Conservation (phyloP, 2,329 filamentous ascomycete genomes). For the Anisogramma anomala region DNA sequence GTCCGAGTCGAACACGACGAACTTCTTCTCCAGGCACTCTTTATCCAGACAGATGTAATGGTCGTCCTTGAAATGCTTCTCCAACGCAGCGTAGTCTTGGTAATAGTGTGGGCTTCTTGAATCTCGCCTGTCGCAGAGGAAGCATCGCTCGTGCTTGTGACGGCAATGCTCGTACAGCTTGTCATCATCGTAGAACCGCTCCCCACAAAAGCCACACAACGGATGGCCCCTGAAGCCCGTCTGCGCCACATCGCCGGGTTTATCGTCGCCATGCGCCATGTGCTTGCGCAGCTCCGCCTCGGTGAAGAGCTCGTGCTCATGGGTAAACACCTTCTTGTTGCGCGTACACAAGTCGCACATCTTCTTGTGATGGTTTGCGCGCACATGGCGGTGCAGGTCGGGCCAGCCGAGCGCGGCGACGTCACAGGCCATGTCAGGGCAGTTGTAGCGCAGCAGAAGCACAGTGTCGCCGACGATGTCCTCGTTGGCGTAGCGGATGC, state of each 20-base stretch:
- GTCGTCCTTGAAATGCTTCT: constrained; percentile 75
- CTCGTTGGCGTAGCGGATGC: constrained; percentile 79
- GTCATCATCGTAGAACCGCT: constrained; percentile 91
- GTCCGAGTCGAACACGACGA: constrained; percentile 90
- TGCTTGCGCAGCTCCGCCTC: constrained; percentile 71
- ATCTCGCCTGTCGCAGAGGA: constrained; percentile 71
- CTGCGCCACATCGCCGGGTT: constrained; percentile 78
- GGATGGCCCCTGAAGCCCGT: constrained; percentile 95
- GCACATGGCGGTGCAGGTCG: constrained; percentile 62
- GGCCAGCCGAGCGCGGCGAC: constrained; percentile 62
- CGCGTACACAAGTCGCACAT: constrained; percentile 85
- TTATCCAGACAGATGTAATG: constrained; percentile 77
- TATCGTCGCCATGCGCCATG: constrained; percentile 83
- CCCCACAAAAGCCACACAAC: constrained; percentile 81
- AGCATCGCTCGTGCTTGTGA: constrained; percentile 88
- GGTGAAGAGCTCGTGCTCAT: constrained; percentile 90
- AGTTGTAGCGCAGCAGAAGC: constrained; percentile 84
- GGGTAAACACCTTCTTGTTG: constrained; percentile 97
- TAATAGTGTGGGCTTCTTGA: constrained; percentile 78
- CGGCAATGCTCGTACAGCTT: constrained; percentile 90
- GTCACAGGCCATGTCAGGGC: constrained; percentile 69
- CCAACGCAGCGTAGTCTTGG: constrained; percentile 73
- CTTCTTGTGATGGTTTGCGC: constrained; percentile 67
- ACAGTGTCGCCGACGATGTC: constrained; percentile 88
- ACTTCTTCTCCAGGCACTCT: constrained; percentile 93